phyloP scores from a whole-genome alignment of 2,329 filamentous ascomycete species.

The Plenodomus biglobosus region DNA sequence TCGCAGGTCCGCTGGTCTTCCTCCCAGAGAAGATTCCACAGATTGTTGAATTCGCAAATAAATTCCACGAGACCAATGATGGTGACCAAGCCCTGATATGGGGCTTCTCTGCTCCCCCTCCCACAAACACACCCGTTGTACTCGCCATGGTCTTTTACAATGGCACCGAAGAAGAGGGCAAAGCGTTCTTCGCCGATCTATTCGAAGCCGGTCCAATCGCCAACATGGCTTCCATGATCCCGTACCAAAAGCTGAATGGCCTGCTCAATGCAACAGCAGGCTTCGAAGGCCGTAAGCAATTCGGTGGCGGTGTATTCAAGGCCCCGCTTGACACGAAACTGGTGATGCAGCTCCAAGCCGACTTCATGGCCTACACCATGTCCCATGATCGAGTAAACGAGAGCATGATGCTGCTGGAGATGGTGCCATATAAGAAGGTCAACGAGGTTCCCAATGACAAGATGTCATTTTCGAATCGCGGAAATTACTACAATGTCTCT shows the following conservation, averaged over 20 bases:
- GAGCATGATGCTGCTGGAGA: slow-evolving; percentile 36
- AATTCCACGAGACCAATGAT: slow-evolving; percentile 30
- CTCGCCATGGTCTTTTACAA: slow-evolving; percentile 41
- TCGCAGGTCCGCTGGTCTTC: slow-evolving; percentile 43
- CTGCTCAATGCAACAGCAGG: slow-evolving; percentile 31
- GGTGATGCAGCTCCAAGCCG: slow-evolving; percentile 25
- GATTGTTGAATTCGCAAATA: slow-evolving; percentile 34
- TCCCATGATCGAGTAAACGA: slow-evolving; percentile 24
- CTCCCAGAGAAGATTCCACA: slow-evolving; percentile 30
- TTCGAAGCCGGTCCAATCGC: slow-evolving; percentile 30
- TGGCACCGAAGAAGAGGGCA: slow-evolving; percentile 34
- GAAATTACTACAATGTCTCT: slow-evolving; percentile 40
- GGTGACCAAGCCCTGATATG: slow-evolving; percentile 33
- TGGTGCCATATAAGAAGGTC: slow-evolving; percentile 30
- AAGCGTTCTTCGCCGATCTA: slow-evolving; percentile 29
- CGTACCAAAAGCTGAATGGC: slow-evolving; percentile 39
- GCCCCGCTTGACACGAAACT: slow-evolving; percentile 32
- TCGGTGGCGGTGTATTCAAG: slow-evolving; percentile 42
- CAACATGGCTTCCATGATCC: slow-evolving; percentile 28
- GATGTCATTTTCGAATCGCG: slow-evolving; percentile 33
- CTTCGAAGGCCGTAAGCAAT: slow-evolving; percentile 44
- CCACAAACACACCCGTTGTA: slow-evolving; percentile 31
- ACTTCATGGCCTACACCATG: slow-evolving; percentile 32
- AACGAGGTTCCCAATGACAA: slow-evolving; percentile 25
- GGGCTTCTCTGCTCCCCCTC: slow-evolving; percentile 34